phyloP scores from a whole-genome alignment of 2,329 filamentous ascomycete genomes.

The Fragosphaeria purpurea region DNA sequence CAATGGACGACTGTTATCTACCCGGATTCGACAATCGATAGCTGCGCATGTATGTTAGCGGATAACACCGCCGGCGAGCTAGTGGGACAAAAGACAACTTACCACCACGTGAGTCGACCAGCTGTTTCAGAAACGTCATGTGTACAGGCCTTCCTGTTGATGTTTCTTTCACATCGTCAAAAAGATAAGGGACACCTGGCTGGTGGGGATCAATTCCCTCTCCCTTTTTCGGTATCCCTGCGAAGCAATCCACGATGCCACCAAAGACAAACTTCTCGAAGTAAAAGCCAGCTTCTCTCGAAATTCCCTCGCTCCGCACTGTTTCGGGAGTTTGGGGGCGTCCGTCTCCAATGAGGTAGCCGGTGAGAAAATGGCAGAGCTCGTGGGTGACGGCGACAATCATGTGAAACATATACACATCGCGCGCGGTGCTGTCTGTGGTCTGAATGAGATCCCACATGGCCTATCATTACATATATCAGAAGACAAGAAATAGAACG shows the following conservation, averaged over 20 bases:
- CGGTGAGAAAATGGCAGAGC: neutral
- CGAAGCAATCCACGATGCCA: constrained; percentile 1
- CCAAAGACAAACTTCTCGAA: neutral
- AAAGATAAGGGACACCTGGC: neutral
- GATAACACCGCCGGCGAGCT: too few species aligned
- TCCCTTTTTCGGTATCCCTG: neutral
- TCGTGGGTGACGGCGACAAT: neutral
- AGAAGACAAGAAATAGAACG: neutral
- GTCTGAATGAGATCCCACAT: neutral
- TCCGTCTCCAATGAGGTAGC: neutral
- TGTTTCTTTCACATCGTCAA: neutral
- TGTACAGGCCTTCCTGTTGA: neutral
- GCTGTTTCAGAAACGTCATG: neutral
- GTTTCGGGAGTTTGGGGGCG: neutral
- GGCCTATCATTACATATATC: neutral
- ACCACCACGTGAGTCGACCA: neutral
- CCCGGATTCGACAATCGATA: too few species aligned
- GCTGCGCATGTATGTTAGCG: too few species aligned
- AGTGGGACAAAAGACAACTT: too few species aligned
- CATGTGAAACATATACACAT: constrained; percentile 1
- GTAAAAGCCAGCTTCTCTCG: neutral
- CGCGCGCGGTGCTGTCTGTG: neutral
- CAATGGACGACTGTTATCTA: too few species aligned
- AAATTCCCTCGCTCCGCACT: neutral
- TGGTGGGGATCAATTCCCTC: neutral